A percentile compares a stretch with the other conserved stretches of the same genome.
Conservation (phyloP, 176 grass and related monocot genomes). For the Puya raimondii region DNA sequence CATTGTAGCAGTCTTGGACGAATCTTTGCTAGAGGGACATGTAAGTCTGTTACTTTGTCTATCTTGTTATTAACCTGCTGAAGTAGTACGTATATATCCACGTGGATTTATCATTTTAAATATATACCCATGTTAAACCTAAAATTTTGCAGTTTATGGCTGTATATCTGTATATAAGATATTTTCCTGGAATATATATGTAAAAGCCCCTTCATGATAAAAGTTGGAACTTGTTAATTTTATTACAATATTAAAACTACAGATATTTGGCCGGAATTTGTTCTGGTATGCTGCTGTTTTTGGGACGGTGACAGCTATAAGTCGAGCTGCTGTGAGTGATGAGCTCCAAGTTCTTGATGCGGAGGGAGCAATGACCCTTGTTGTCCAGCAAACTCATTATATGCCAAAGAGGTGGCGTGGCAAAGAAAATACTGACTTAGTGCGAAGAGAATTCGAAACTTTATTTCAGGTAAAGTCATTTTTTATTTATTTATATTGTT, state of each 20-base stretch:
- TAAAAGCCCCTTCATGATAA: too few relatives aligned
- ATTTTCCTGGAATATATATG: too few relatives aligned
- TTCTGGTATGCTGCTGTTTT: conserved; percentile 98
- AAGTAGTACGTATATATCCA: not conserved
- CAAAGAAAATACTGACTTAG: conserved; percentile 71
- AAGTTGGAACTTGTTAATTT: not conserved
- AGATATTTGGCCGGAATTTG: conserved; percentile 92
- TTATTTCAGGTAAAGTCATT: conserved; percentile 63
- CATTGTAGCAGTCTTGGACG: conserved; percentile 80
- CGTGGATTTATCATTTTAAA: not conserved
- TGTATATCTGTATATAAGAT: too few relatives aligned
- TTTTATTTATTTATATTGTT: not conserved
- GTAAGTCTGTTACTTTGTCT: conserved; percentile 33
- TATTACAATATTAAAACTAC: conserved; percentile 7
- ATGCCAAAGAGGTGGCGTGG: conserved; percentile 92
- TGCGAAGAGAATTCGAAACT: conserved; percentile 74
- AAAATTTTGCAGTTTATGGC: too few relatives aligned
- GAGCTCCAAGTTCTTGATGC: conserved; percentile 95
- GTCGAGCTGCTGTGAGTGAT: conserved; percentile 75
- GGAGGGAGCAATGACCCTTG: conserved; percentile 75
- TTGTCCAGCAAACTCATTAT: conserved; percentile 84
- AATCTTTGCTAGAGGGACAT: conserved; percentile 90
- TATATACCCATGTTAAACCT: not conserved
- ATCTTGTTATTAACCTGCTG: not conserved
- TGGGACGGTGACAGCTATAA: conserved; percentile 90